A percentile compares a stretch with the other conserved stretches of the same genome.
These are phyloP conservation scores for Dacryopinax spathularia DNA, from an alignment of 768 basidiomycete species.

Conservation along the genomic window DNA sequence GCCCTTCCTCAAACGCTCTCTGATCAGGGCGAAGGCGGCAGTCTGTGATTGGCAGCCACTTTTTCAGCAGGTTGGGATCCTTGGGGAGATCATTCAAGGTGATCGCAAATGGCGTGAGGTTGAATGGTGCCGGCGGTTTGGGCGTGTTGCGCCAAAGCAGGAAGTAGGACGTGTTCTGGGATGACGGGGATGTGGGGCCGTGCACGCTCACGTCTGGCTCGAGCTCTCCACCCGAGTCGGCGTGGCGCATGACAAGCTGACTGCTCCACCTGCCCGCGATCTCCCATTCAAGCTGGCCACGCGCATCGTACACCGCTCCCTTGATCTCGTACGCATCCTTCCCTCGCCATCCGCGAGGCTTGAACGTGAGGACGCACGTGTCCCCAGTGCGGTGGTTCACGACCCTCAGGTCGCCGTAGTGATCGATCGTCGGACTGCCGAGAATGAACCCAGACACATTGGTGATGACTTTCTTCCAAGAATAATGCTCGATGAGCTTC, in stretches of 20 bases:
- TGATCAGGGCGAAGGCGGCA: constrained; percentile 88
- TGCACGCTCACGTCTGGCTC: constrained; percentile 55
- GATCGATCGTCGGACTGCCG: constrained; percentile 75
- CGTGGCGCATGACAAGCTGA: constrained; percentile 73
- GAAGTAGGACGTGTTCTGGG: constrained; percentile 46
- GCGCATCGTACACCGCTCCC: constrained; percentile 57
- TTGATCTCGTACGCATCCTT: constrained; percentile 87
- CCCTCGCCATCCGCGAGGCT: constrained; percentile 88
- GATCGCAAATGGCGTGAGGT: constrained; percentile 87
- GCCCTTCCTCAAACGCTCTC: constrained; percentile 81
- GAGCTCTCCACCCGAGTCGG: constrained; percentile 44
- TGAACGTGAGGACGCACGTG: constrained; percentile 79
- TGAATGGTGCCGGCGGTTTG: constrained; percentile 75
- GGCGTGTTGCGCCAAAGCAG: constrained; percentile 87
- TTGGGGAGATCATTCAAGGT: constrained; percentile 79
- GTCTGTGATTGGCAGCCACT: constrained; percentile 76
- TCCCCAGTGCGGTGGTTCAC: constrained; percentile 87
- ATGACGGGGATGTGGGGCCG: constrained; percentile 30
- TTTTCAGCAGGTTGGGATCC: constrained; percentile 38
- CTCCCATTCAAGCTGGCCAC: constrained; percentile 59
- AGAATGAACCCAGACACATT: constrained; percentile 87
- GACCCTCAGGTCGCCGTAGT: constrained; percentile 74
- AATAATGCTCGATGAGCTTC: constrained; percentile 76
- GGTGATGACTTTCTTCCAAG: constrained; percentile 90
- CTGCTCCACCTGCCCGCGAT: constrained; percentile 94